Base-by-base conservation (phyloP, 768 basidiomycete genomes). In the Suillus occidentalis region DNA sequence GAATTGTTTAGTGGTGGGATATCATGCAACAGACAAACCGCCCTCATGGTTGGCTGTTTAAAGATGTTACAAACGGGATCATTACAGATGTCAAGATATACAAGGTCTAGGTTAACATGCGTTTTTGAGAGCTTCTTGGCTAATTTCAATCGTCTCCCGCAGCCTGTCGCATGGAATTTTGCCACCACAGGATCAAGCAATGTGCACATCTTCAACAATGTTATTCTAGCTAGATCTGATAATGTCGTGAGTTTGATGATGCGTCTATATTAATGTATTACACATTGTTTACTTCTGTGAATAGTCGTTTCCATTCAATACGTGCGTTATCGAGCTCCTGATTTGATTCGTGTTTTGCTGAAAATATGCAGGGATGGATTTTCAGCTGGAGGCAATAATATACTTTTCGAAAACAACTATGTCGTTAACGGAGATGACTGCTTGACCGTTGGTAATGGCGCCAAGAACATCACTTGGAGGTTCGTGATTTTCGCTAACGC, bases 381-480 rank as follows among this genome's bases (percentile, higher is more conserved):
- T 74, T 85, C 83, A 47, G 85, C 85, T 12, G 82, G 82, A 14
- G 87, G 87, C 14, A 81, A 79, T 4, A 81, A 88, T 69, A 71
- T 87, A 67, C 75, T 88, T 2, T 86, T 88, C 66, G 87, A 88
- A 69, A 77, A 84, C 69, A 88, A 87, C 63, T 71, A 81, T 65
- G 76, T 89, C 47, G 77, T 80, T 58, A 88, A 87, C 62, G 87
- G 86, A 4, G 87, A 88, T 63, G 87, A 89, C 70, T 89, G 87
- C 59, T 69, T 88, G 25, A 84, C 87, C 4, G 84, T 88, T 50
- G 82, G 83, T 0, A 86, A 74, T 68, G 85, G 85, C 18, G 83
- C 85, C 3, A 83, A 81, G 65, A 84, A 86, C 63, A 84, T 88
- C 50, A 77, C 79, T 63, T 87, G 82, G 75, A 74, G 79, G 81